Percentiles rank a stretch among this genome's conserved stretches.
Evolutionary conservation across 345 rosid genomes (phyloP).

Genomic region (Citrus sp.): DNA sequence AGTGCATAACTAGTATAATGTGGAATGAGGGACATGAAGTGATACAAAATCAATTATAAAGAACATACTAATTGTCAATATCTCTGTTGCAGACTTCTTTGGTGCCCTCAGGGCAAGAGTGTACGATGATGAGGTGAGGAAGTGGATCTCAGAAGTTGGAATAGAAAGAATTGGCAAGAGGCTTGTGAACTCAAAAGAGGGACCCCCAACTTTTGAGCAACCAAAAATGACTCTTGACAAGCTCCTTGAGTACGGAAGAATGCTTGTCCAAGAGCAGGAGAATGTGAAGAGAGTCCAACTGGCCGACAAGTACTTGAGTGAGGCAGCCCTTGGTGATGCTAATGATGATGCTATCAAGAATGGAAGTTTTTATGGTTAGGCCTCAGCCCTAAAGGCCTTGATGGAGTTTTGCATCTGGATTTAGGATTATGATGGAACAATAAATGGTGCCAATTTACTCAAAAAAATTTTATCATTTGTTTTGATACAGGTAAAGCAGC

Average conservation of each 20-base stretch:
- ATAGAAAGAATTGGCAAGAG: conserved; percentile 39
- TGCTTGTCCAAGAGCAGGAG: conserved; percentile 57
- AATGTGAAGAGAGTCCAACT: conserved; percentile 56
- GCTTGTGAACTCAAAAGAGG: conserved; percentile 53
- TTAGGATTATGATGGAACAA: conserved; percentile 3
- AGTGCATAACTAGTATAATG: too few species aligned
- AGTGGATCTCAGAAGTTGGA: conserved; percentile 40
- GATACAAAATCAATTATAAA: too few species aligned
- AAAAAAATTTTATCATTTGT: not conserved
- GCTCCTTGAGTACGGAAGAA: conserved; percentile 46
- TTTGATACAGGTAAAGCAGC: conserved; percentile 48
- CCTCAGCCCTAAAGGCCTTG: conserved; percentile 14
- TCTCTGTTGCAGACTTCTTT: conserved; percentile 39
- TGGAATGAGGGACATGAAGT: too few species aligned
- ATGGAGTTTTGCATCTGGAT: conserved; percentile 9
- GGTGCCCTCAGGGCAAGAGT: conserved; percentile 56
- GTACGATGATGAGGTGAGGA: conserved; percentile 59
- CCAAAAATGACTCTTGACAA: conserved; percentile 42
- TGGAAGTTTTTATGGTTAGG: conserved; percentile 40
- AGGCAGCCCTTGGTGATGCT: conserved; percentile 62
- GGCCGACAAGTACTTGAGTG: conserved; percentile 46
- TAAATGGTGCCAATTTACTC: not conserved
- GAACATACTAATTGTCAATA: conserved; percentile 36
- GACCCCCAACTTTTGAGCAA: conserved; percentile 52
- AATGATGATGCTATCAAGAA: conserved; percentile 34